A percentile compares a stretch with the other conserved stretches of the same genome.
phyloP scores from a whole-genome alignment of 2,329 filamentous ascomycete species.

The Phialophora tarda region DNA sequence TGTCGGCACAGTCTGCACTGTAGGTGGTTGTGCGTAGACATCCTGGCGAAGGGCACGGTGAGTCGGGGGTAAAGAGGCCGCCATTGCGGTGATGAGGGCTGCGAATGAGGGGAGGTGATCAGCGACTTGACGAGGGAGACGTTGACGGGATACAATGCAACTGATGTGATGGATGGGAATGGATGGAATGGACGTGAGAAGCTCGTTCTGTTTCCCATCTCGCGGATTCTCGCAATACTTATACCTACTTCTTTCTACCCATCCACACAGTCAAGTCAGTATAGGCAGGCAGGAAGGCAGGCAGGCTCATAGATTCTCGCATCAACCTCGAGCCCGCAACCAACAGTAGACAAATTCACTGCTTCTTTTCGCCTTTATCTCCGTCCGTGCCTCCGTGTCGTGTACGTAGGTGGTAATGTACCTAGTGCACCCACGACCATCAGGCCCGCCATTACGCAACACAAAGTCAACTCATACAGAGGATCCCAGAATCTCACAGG shows the following conservation, averaged over 20 bases:
- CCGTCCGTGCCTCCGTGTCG: not conserved
- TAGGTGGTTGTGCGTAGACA: slow-evolving; percentile 19
- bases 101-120: not conserved
- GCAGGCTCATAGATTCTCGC: too few relatives aligned
- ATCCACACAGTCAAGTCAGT: not conserved
- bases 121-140: not conserved
- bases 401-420: too few relatives aligned
- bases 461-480: too few relatives aligned
- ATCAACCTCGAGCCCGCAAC: too few relatives aligned
- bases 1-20: slow-evolving; percentile 22
- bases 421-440: not conserved
- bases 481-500: too few relatives aligned
- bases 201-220: not conserved
- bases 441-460: not conserved
- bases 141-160: not conserved
- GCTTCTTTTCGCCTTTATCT: not conserved
- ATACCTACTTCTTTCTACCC: not conserved
- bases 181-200: not conserved
- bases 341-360: too few relatives aligned
- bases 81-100: not conserved
- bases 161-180: not conserved
- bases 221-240: not conserved
- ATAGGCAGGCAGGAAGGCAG: not conserved
- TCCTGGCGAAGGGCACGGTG: slow-evolving; percentile 32
- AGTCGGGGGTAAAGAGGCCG: slow-evolving; percentile 14